Conservation (phyloP, 345 rosid species). For the Salix purpurea region DNA sequence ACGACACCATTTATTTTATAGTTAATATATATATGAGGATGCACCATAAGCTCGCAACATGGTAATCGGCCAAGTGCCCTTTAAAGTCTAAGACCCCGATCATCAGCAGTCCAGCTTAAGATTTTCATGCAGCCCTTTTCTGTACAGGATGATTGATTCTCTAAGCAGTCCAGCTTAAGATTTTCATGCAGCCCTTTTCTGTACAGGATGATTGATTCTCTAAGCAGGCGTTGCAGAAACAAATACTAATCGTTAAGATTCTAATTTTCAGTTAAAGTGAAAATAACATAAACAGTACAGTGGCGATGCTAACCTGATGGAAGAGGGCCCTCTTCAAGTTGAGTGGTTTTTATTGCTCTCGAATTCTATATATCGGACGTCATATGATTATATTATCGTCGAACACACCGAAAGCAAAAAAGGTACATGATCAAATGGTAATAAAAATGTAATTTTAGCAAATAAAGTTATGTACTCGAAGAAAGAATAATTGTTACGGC, state of each 20-base stretch:
- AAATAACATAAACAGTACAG: no score
- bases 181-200: not conserved
- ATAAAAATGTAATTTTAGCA: no score
- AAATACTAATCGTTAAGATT: not conserved
- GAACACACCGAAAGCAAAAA: no score
- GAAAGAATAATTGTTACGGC: no score
- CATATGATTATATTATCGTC: not conserved
- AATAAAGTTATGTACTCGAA: no score
- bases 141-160: not conserved
- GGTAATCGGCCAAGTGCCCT: no score
- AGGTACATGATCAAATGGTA: no score
- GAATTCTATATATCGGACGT: not conserved
- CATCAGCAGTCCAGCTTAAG: not conserved
- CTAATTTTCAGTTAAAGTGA: no score
- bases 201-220: not conserved
- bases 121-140: not conserved
- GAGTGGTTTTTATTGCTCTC: not conserved
- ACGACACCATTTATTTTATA: no score
- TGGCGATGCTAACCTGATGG: no score
- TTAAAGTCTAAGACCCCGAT: not conserved
- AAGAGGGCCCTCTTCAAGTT: not conserved
- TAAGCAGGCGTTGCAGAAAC: not conserved
- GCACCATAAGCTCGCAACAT: no score
- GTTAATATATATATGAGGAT: no score
- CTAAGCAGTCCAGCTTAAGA: not conserved